phyloP scores from a whole-genome alignment of 176 grass and related monocot species.

The Bonia amplexicaulis region DNA sequence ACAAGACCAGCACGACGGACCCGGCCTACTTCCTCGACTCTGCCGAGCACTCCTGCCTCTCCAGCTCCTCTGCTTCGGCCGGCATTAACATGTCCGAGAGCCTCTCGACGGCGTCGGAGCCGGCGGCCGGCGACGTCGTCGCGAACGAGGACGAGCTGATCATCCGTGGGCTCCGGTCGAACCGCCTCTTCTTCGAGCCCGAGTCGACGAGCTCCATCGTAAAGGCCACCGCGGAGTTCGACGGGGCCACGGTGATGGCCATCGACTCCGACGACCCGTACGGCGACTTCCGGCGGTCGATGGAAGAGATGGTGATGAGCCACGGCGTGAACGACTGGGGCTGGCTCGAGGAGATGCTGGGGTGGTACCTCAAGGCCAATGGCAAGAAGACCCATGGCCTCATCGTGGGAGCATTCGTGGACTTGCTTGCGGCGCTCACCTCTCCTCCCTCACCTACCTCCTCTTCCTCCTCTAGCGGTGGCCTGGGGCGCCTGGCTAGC shows the following conservation, averaged over 20 bases:
- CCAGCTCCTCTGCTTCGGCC: not conserved
- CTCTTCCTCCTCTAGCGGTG: slow-evolving; percentile 8
- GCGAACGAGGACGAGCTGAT: slow-evolving; percentile 21
- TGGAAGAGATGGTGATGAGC: slow-evolving; percentile 84
- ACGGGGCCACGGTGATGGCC: slow-evolving; percentile 48
- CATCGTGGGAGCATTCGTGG: slow-evolving; percentile 76
- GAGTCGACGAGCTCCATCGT: slow-evolving; percentile 49
- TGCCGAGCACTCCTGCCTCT: not conserved
- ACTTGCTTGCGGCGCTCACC: slow-evolving; percentile 54
- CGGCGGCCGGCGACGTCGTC: not conserved
- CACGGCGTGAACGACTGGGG: slow-evolving; percentile 52
- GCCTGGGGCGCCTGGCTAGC: not conserved
- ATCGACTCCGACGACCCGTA: slow-evolving; percentile 68
- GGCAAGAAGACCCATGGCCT: slow-evolving; percentile 62
- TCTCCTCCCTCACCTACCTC: slow-evolving; percentile 14
- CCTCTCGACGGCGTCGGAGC: slow-evolving; percentile 11
- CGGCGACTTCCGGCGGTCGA: slow-evolving; percentile 68
- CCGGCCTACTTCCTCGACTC: slow-evolving; percentile 22
- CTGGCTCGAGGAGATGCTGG: slow-evolving; percentile 85
- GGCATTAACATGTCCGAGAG: not conserved
- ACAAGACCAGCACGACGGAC: slow-evolving; percentile 10
- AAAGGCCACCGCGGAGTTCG: slow-evolving; percentile 10
- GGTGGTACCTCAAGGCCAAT: slow-evolving; percentile 78
- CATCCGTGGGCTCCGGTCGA: slow-evolving; percentile 38
- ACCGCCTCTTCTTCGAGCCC: slow-evolving; percentile 52